These are phyloP conservation scores for Hansfordia pulvinata DNA, from an alignment of 2,329 filamentous ascomycete genomes.

Conservation along the genomic window DNA sequence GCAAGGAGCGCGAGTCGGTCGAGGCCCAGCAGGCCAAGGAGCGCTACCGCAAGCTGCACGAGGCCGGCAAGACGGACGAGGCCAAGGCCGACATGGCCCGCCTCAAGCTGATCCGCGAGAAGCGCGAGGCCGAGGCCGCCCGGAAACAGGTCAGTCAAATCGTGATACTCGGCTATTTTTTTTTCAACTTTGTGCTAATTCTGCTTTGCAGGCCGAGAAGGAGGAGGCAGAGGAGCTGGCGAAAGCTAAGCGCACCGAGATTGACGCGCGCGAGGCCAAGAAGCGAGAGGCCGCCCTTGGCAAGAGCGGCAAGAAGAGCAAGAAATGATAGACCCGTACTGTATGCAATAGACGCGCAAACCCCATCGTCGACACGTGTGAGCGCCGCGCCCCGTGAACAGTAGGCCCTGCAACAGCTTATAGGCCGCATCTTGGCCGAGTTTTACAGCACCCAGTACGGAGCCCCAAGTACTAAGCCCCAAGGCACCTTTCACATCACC, in stretches of 20 bases:
- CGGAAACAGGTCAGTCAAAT: conserved; percentile 63
- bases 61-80: conserved; percentile 93
- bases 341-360: too few relatives aligned
- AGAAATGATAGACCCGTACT: too few relatives aligned
- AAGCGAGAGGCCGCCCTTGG: conserved; percentile 37
- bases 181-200: background rate
- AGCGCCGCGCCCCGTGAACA: too few relatives aligned
- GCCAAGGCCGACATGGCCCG: conserved; percentile 80
- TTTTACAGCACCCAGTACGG: too few relatives aligned
- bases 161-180: background rate
- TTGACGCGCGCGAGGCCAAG: conserved; percentile 42
- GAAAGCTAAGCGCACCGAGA: conserved; percentile 30
- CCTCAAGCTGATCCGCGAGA: conserved; percentile 68
- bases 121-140: conserved; percentile 70
- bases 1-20: conserved; percentile 56
- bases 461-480: too few relatives aligned
- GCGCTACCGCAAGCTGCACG: conserved; percentile 81
- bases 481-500: too few relatives aligned
- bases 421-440: too few relatives aligned
- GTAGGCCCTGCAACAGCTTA: too few relatives aligned
- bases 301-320: conserved; percentile 26
- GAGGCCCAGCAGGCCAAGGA: conserved; percentile 84
- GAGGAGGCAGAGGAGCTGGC: conserved; percentile 41
- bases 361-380: too few relatives aligned
- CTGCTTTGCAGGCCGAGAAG: conserved; percentile 35